Base-by-base conservation (phyloP, 129 eudicot species). In the Ambrosia artemisiifolia region DNA sequence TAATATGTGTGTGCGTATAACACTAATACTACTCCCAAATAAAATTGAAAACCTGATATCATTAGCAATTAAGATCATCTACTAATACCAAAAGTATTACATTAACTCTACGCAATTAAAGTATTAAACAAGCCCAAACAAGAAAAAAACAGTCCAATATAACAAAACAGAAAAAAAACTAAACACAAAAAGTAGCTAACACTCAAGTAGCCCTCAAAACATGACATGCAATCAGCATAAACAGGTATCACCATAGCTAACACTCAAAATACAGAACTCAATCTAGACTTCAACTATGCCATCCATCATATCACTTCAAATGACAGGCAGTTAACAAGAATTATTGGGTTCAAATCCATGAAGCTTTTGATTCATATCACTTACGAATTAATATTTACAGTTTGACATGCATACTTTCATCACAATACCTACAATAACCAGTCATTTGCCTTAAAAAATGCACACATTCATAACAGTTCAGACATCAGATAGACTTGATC, bases 221-320 rank as follows among this genome's bases (percentile, higher is more conserved):
- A 60, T 32, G 65, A 11, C 13, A 9, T 12, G 19, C 49, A 42
- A 20, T 51, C 63, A 11, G 10, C 43, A 69, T 33, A 69, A 44
- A 53, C 14, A 50, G 1, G 33, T 19, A 51, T 51, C 24, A 28
- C 3, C 64, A 57, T 28, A 57, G 17, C 38, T 12, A 11, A 57
- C 17, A 28, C 18, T n/a, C 40, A 57, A 57, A 1, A 28, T 0
- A 36, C 30, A 8, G 32, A 13, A 54, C 43, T 67, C 59, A 67
- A 67, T 67, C 51, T 28, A 67, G 24, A 67, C 72, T 7, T 18
- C 61, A 54, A 30, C 30, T 33, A 47, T 24, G 72, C 59, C 28
- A 13, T 46, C 14, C n/a, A 28, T 47, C 59, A 67, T 67, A 47
- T 65, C 43, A 67, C 2, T 57, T 72, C 35, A 69, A 53, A 10